Base-by-base conservation (phyloP, 768 basidiomycete genomes). In the Russula earlei region DNA sequence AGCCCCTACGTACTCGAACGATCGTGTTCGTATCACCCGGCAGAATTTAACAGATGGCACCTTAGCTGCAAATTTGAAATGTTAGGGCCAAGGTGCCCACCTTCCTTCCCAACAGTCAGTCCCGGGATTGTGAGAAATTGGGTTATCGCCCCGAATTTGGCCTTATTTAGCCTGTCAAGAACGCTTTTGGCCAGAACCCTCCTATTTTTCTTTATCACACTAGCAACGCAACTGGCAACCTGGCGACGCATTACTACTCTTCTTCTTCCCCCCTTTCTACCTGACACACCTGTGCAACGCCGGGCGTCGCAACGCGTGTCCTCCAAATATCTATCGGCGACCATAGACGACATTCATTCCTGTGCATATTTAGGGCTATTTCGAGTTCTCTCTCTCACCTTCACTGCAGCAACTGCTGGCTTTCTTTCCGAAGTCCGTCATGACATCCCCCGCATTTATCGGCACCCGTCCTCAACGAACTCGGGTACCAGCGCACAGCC, bases 401-500 rank as follows among this genome's bases (percentile, higher is more conserved):
- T n/a, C n/a, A 24, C 52, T 15, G 29, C 24, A 29, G n/a, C 22
- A 10, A n/a, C 38, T 22, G 3, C 34, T n/a, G 10, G 27, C 24
- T 8, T 36, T 20, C n/a, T 20, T 46, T n/a, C n/a, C n/a, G n/a
- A 9, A 20, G 17, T n/a, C n/a, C n/a, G 34, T 8, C 29, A 54
- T 58, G 41, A 17, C 52, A 19, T 19, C 55, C 25, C 49, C 48
- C 14, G 14, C 42, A 31, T 19, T 44, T 31, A 42, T 54, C 20
- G 52, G 46, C 5, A 14, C 51, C 17, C 57, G 52, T 33, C 42
- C 57, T 11, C 46, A 37, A 36, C 57, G 47, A 19, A 31, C 20
- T 7, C 57, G 52, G 25, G 52, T 33, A 11, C 12, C 42, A 15
- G 33, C 40, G 25, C 24, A 58, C 24, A 54, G 27, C 54, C 78